Evolutionary conservation across 306 rosid genomes (phyloP).

Genomic region (Lathyrus aphaca): DNA sequence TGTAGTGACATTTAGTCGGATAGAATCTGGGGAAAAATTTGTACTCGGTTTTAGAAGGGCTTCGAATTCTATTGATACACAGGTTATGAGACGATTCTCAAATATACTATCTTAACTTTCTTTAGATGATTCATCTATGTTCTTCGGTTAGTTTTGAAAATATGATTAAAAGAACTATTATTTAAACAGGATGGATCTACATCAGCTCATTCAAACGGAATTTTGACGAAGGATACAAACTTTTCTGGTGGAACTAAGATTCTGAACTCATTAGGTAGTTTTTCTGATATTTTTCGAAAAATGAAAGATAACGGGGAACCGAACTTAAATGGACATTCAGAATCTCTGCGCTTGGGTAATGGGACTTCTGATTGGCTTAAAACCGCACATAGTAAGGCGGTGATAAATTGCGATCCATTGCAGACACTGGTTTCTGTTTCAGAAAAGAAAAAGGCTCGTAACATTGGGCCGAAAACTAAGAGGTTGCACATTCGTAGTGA

Average conservation of each 20-base stretch:
- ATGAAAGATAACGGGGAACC: conserved; percentile 53
- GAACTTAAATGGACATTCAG: conserved; percentile 43
- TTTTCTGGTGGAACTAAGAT: conserved; percentile 54
- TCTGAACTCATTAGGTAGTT: conserved; percentile 52
- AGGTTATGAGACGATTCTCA: conserved; percentile 54
- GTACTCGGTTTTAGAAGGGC: conserved; percentile 86
- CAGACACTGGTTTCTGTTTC: conserved; percentile 51
- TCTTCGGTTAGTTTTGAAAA: conserved; percentile 15
- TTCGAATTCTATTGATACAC: conserved; percentile 55
- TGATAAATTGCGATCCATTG: conserved; percentile 45
- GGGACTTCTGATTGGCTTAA: conserved; percentile 49
- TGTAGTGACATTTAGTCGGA: conserved; percentile 87
- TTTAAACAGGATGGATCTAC: conserved; percentile 64
- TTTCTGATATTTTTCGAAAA: conserved; percentile 47
- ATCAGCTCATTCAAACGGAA: conserved; percentile 54
- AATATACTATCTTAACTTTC: conserved; percentile 32
- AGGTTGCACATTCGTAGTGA: conserved; percentile 75
- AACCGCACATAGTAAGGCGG: conserved; percentile 43
- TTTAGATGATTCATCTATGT: background rate
- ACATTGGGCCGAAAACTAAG: conserved; percentile 74
- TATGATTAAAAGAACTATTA: conserved; percentile 29
- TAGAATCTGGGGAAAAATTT: conserved; percentile 81
- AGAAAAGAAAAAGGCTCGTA: conserved; percentile 74
- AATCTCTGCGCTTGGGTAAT: conserved; percentile 47
- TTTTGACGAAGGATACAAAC: conserved; percentile 50